Base-by-base conservation (phyloP, 495 filamentous ascomycete genomes). In the Lasiosphaeris hirsuta region DNA sequence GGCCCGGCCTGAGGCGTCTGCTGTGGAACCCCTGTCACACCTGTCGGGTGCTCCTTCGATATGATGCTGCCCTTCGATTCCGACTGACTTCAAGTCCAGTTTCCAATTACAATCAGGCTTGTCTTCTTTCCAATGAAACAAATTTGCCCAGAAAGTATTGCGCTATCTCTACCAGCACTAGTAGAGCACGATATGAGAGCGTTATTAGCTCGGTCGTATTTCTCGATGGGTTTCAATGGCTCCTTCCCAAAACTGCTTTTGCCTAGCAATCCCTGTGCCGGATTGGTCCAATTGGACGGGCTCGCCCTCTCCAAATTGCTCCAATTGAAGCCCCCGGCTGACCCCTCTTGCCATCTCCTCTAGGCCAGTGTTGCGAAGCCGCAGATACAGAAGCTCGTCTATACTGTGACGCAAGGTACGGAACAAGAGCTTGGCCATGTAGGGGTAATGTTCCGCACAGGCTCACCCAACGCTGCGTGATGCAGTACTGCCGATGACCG, bases 321-420 rank as follows among this genome's bases (percentile, higher is more conserved):
- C 49, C 49, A 52, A 52, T 52, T 52, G 38, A 30, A 30, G 5
- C 23, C 9, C 23, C 14, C 10, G 13, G 10, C 45, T 33, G 8
- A 34, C 37, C 38, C 36, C 14, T 40, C 38, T 10, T 40, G 10
- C 33, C 7, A 4, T 45, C 10, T 30, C 23, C 23, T 30, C 23
- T 5, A 2, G 23, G 23, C 23, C 23, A 5, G 23, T 30, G 23
- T 30, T 30, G 23, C 23, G 5, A 30, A 5, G 23, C 23, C 23
- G 23, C 23, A 5, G 23, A 30, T 30, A 30, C 23, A 30, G 23
- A 5, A 30, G n/a, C 23, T 30, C 23, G 41, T 2, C 14, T 18
- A 15, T 44, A n/a, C 18, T 39, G 33, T 37, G 11, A 53, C 38
- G 50, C 50, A 53, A 53, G 50, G 50, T 42, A 53, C 50, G 38